Evolutionary conservation across 306 rosid genomes (phyloP), one percentile per base, ranked within the genome.

Genomic region (Begonia masoniana): DNA sequence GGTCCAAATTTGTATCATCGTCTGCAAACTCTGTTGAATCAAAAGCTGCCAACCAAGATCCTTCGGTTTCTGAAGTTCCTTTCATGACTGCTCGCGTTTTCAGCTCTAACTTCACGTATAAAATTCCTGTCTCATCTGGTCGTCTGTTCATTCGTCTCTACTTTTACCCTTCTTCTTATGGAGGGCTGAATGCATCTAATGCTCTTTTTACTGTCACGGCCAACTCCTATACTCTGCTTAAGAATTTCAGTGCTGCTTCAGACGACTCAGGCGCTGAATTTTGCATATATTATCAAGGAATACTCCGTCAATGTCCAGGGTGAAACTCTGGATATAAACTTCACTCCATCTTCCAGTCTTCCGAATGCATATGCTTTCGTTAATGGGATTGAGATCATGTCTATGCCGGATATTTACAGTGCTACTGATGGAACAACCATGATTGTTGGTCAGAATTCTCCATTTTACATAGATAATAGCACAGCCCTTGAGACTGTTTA

Each of bases 381-480:
- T 7, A 58, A 58, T 23, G 62, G 53, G 14, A 46, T 58, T 50
- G 96, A 88, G 80, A 53, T 88, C 64, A 77, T 88, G 54, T 84
- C 94, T 2, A 75, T 81, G 85, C 88, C 92, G 7, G 96, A 84
- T 47, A 65, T 84, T 58, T 88, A 84, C 60, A 63, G 71, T 56
- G 12, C 76, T 6, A 15, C 63, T 0, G 83, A 59, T 67, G 78
- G 65, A 39, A 42, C 24, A 21, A 17, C 72, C 6, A 7, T 58
- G 85, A 51, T 79, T 39, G 94, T 79, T 43, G 88, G 83, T 57
- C 71, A 68, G 3, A 0, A 2, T 0, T 1, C 39, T 62, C 1
- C 72, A 23, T 62, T 52, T 51, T 9, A 9, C 26, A 64, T 74
- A 59, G 92, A 69, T 23, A 87, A 79, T 57, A 75, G 54, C 71